These are phyloP conservation scores for Eucalyptus erythrocorys DNA, from an alignment of 345 rosid species.

Conservation along the genomic window DNA sequence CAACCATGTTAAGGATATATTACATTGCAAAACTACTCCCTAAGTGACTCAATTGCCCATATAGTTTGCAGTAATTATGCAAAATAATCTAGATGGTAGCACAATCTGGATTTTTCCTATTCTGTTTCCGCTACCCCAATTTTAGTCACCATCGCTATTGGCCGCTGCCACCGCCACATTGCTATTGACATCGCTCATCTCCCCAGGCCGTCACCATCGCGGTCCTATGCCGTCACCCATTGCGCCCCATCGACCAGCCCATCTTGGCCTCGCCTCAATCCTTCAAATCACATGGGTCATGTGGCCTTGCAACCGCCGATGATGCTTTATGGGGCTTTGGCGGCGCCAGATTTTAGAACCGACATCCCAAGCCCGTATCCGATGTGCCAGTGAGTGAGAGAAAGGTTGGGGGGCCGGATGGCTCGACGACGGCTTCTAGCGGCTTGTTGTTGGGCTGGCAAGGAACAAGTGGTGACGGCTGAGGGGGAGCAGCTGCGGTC, in stretches of 20 bases:
- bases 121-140: no score
- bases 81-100: not conserved
- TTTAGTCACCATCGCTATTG: no score
- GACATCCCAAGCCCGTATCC: no score
- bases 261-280: not conserved
- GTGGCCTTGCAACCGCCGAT: accelerated
- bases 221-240: not conserved
- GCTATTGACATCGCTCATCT: not conserved
- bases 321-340: accelerated
- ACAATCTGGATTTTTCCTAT: no score
- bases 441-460: not conserved
- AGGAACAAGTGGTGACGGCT: no score
- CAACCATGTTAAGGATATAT: no score
- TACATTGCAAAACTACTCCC: no score
- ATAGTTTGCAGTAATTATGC: no score
- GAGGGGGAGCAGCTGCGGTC: no score
- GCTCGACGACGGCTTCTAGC: not conserved
- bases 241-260: accelerated
- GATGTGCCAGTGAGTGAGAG: no score
- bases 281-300: not conserved
- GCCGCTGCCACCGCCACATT: not conserved
- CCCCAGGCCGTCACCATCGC: not conserved
- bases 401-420: not conserved
- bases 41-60: no score
- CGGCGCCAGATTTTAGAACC: no score